Base-by-base conservation (phyloP, 192 early-diverging fungal genomes). In the Phycomyces blakesleeanus region DNA sequence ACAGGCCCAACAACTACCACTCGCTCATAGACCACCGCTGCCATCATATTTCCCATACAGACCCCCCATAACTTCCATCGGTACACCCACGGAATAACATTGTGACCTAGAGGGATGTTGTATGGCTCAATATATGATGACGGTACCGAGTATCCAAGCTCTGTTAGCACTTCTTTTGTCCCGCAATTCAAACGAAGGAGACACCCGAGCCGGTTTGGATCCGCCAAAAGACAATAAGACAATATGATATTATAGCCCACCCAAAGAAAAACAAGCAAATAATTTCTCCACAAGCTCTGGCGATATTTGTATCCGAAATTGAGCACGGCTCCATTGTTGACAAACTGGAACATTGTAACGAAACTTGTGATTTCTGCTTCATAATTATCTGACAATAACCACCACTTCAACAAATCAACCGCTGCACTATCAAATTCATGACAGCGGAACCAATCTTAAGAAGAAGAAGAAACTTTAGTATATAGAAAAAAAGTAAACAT, bases 311-410 rank as follows among this genome's bases (percentile, higher is more conserved):
- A 69, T 49, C 89, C 89, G 67, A 87, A 82, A 69, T 84, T 88
- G 66, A 84, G 83, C 15, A 82, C 79, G 22, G 83, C 78, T 22
- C 82, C 85, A 37, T 83, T 78, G 68, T 86, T 82, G 56, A 89
- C 72, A 68, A 89, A 89, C 63, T 90, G 85, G 80, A 81, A 87
- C 51, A 83, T 68, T 39, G 71, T 74, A 15, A 91, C 59, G 20
- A 87, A 54, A n/a, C 81, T 73, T 18, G 84, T 63, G 5, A 79
- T 66, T 42, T 65, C 73, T 20, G 81, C 81, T 78, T 91, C 87
- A 71, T 78, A 91, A 66, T 89, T 91, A 66, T 91, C 89, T 3
- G 76, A 85, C 14, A 91, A 71, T 56, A 89, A 69, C 87, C 87
- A 91, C 89, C 89, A 91, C 25, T 83, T 82, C 22, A 81, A 59